Evolutionary conservation across 2,329 filamentous ascomycete genomes (phyloP), one percentile per base, ranked within the genome.

Genomic region (Aspergillus brasiliensis): DNA sequence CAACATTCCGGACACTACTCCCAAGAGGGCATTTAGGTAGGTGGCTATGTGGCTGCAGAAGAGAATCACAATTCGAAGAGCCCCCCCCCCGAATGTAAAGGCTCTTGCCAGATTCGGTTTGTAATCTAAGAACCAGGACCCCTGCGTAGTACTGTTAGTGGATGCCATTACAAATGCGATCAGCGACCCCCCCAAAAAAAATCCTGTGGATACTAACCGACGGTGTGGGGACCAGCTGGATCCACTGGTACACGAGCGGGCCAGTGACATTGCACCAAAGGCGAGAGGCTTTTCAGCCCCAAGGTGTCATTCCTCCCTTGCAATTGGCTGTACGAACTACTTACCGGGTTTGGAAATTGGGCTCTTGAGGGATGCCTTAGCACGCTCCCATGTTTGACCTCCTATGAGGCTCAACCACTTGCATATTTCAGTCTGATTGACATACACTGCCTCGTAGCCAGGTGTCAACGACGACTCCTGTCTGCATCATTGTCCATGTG

Each of bases 331-430:
- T 42, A 34, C 46, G 47, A 56, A 34, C 25, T 28, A 47, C 19
- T 54, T 54, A n/a, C 38, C 37, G 25, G n/a, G 11, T 49, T 28
- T 49, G 25, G 25, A n/a, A 8, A 17, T 17, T 17, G 25, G 28
- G 15, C 25, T 25, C 31, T 8, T 25, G n/a, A 13, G 28, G n/a
- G 23, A 25, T 23, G 44, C 19, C 44, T 21, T 47, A 27, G 44
- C n/a, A 27, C n/a, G 11, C 25, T 27, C 23, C 21, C 25, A 10
- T 17, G 15, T 48, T 17, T 28, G 25, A 34, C 21, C 40, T 23
- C 8, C 46, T 17, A 28, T 62, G 57, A 59, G 62, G 57, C 62
- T 64, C 58, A 62, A 61, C 38, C 51, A 23, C 49, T 28, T 54
- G 54, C 46, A 54, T 44, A 46, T 55, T 58, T 44, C 28, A 44